These are phyloP conservation scores for Tilletia horrida DNA, from an alignment of 1,284 basidiomycete genomes.

Conservation along the genomic window DNA sequence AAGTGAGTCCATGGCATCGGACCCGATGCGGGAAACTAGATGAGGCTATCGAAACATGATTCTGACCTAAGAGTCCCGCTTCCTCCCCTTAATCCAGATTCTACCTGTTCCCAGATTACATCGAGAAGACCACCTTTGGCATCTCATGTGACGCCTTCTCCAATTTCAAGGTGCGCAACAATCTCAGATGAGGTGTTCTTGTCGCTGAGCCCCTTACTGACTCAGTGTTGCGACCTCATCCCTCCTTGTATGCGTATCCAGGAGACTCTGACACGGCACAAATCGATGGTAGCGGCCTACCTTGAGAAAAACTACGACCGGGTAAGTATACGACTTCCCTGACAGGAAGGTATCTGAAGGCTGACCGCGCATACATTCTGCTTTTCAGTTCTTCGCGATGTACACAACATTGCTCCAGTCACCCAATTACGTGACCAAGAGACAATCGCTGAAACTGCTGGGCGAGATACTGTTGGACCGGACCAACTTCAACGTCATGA, in stretches of 20 bases:
- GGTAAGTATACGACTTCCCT: constrained; percentile 59
- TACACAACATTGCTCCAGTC: constrained; percentile 89
- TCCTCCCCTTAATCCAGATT: constrained; percentile 61
- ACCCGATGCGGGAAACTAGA: no score
- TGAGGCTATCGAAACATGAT: no score
- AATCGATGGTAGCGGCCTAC: constrained; percentile 92
- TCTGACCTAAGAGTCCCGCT: not conserved
- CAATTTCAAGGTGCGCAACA: constrained; percentile 69
- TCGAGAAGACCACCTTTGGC: constrained; percentile 95
- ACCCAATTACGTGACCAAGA: constrained; percentile 97
- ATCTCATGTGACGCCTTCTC: constrained; percentile 96
- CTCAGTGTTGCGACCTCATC: not conserved
- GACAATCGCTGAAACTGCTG: constrained; percentile 94
- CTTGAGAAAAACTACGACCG: constrained; percentile 93
- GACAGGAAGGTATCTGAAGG: not conserved
- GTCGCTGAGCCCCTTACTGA: not conserved
- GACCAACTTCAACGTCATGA: constrained; percentile 98
- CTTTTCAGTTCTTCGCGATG: constrained; percentile 79
- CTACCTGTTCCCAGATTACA: constrained; percentile 93
- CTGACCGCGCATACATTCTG: not conserved
- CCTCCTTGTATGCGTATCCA: constrained; percentile 6
- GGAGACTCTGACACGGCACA: constrained; percentile 78
- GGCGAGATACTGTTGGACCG: constrained; percentile 96
- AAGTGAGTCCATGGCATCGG: constrained; percentile 46
- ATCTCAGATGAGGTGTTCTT: not conserved